phyloP scores from a whole-genome alignment of 306 rosid genomes.

The Crataegus laevigata region DNA sequence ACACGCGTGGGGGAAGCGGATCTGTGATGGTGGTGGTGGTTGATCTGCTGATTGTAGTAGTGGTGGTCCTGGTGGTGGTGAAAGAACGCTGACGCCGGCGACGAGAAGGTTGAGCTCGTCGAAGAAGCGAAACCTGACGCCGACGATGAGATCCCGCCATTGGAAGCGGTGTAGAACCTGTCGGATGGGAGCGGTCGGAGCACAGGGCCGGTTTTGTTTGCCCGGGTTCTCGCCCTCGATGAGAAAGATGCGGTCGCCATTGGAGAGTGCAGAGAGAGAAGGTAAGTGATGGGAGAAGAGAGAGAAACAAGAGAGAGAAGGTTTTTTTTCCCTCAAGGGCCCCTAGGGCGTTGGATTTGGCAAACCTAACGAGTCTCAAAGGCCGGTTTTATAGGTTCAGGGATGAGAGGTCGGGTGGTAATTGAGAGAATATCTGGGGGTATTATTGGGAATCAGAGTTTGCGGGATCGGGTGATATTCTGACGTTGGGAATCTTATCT shows the following conservation, averaged over 20 bases:
- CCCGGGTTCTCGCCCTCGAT: slow-evolving; percentile 31
- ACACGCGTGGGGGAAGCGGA: slow-evolving; percentile 85
- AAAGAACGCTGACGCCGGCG: slow-evolving; percentile 44
- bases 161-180: slow-evolving; percentile 52
- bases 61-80: slow-evolving; percentile 17
- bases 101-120: slow-evolving; percentile 49
- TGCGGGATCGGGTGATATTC: neutral
- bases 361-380: slow-evolving; percentile 85
- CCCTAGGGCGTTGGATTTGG: slow-evolving; percentile 77
- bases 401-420: slow-evolving; percentile 21
- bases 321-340: slow-evolving; percentile 10
- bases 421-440: neutral
- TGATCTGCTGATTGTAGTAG: slow-evolving; percentile 9
- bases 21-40: slow-evolving; percentile 38
- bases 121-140: slow-evolving; percentile 77
- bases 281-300: neutral
- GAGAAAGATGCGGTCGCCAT: slow-evolving; percentile 50
- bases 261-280: neutral
- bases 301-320: neutral
- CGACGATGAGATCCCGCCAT: slow-evolving; percentile 35
- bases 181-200: slow-evolving; percentile 63
- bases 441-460: neutral
- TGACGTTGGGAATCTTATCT: slow-evolving; percentile 40
- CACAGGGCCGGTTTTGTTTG: slow-evolving; percentile 53
- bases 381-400: slow-evolving; percentile 48